Conservation (phyloP, 139 green algal species). For the Diplosphaera chodatii region DNA sequence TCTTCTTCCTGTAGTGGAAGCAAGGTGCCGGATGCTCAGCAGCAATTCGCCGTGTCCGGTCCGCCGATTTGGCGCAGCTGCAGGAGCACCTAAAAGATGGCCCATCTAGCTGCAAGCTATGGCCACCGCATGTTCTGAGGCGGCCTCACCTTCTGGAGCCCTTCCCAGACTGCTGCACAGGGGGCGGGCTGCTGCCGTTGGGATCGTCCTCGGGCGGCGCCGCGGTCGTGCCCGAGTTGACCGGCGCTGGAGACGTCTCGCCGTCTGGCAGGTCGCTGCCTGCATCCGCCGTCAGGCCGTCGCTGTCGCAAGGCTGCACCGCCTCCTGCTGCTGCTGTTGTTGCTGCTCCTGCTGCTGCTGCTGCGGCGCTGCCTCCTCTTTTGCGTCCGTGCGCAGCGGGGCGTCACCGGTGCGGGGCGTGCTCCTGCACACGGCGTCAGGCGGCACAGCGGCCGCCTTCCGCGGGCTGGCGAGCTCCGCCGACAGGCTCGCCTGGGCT, state of each 20-base stretch:
- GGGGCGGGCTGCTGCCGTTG: background rate
- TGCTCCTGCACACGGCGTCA: too few relatives aligned
- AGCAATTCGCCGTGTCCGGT: too few relatives aligned
- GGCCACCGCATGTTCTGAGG: too few relatives aligned
- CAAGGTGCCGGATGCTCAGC: background rate
- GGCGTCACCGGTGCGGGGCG: too few relatives aligned
- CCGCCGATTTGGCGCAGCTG: too few relatives aligned
- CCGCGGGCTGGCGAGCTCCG: background rate
- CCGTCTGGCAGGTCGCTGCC: background rate
- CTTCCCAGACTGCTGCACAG: background rate
- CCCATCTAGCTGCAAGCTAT: too few relatives aligned
- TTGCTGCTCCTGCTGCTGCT: too few relatives aligned
- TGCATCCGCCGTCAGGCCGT: background rate
- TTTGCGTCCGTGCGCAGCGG: too few relatives aligned
- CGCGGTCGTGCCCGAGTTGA: background rate
- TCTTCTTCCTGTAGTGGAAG: background rate
- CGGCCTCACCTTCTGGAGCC: background rate
- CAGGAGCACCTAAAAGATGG: too few relatives aligned
- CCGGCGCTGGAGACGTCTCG: background rate
- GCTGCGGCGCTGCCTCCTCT: too few relatives aligned
- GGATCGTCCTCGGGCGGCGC: background rate
- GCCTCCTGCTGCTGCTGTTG: background rate
- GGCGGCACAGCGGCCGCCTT: background rate
- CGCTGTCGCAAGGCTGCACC: background rate
- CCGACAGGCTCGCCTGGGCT: background rate